Percentiles rank a stretch among this genome's conserved stretches.
These are phyloP conservation scores for Theileria sp. DNA, from an alignment of 169 alveolate genomes.

Conservation along the genomic window DNA sequence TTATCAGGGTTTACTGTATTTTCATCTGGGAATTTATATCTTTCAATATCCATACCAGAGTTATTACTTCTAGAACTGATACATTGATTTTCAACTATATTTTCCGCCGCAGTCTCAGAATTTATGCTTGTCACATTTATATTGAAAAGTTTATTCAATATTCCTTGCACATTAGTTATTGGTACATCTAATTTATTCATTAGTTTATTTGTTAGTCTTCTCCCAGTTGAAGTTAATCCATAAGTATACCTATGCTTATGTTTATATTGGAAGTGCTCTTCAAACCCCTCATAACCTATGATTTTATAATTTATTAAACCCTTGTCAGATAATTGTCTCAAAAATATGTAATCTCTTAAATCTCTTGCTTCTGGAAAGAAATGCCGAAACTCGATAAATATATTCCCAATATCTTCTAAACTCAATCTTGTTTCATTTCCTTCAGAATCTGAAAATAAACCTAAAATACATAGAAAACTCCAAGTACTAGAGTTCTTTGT, in stretches of 20 bases:
- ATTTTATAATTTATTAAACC: slow-evolving; percentile 21
- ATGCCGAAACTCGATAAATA: slow-evolving; percentile 18
- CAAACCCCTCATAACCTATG: slow-evolving; percentile 6
- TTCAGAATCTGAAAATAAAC: slow-evolving; percentile 19
- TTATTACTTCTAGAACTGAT: background rate
- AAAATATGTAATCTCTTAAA: slow-evolving; percentile 15
- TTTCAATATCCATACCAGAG: background rate
- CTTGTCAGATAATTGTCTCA: slow-evolving; percentile 13
- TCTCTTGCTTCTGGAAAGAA: slow-evolving; percentile 39
- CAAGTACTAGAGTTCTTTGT: slow-evolving; percentile 39
- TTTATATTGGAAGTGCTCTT: background rate
- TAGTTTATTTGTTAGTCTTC: slow-evolving; percentile 22
- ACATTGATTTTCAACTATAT: background rate
- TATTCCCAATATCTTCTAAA: slow-evolving; percentile 6
- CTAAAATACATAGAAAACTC: slow-evolving; percentile 55
- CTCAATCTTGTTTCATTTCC: slow-evolving; percentile 21
- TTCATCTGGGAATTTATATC: background rate
- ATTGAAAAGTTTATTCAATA: background rate
- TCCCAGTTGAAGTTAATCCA: slow-evolving; percentile 45
- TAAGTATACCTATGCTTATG: slow-evolving; percentile 34
- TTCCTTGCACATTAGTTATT: background rate
- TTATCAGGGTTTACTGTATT: background rate
- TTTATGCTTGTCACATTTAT: background rate
- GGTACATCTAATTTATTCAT: slow-evolving; percentile 48
- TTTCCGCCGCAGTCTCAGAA: background rate